A percentile compares a stretch with the other conserved stretches of the same genome.
Evolutionary conservation across 2,329 filamentous ascomycete species (phyloP).

Genomic region (Aspergillus cejpii): DNA sequence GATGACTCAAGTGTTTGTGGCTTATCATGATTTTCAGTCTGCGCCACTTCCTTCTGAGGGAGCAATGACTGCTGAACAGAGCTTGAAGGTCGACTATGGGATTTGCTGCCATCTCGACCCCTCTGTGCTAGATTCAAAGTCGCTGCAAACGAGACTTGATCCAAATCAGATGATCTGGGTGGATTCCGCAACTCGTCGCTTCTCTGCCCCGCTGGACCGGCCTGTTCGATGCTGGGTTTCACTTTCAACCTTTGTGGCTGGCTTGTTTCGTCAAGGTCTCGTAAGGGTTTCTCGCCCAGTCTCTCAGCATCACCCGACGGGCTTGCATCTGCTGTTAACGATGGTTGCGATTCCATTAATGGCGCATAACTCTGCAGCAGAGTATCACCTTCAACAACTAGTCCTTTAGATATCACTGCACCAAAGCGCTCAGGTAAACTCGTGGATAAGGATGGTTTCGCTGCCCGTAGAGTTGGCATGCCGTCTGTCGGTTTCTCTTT

Average conservation of each 20-base stretch:
- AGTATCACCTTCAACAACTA: constrained; percentile 20
- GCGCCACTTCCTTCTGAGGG: constrained; percentile 1
- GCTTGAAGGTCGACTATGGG: background rate
- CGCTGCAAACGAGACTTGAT: constrained; percentile 23
- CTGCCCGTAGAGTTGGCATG: constrained; percentile 1
- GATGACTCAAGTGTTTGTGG: background rate
- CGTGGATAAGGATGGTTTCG: constrained; percentile 19
- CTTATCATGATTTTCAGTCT: constrained; percentile 1
- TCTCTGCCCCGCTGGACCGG: background rate
- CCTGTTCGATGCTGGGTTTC: background rate
- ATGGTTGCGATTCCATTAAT: constrained; percentile 9
- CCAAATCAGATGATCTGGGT: constrained; percentile 15
- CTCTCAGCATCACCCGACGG: constrained; percentile 16
- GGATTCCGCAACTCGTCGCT: constrained; percentile 1
- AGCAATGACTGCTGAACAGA: background rate
- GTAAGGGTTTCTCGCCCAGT: constrained; percentile 8
- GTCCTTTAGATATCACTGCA: constrained; percentile 26
- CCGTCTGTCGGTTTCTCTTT: constrained; percentile 5
- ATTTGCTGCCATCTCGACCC: background rate
- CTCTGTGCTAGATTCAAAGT: constrained; percentile 20
- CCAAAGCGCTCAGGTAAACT: constrained; percentile 28
- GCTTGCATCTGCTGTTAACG: constrained; percentile 15
- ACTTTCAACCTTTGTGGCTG: constrained; percentile 8
- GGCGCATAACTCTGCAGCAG: constrained; percentile 11
- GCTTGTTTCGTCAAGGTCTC: constrained; percentile 10